Base-by-base conservation (phyloP, 2,329 filamentous ascomycete species). In the Sarocladium brachiariae region DNA sequence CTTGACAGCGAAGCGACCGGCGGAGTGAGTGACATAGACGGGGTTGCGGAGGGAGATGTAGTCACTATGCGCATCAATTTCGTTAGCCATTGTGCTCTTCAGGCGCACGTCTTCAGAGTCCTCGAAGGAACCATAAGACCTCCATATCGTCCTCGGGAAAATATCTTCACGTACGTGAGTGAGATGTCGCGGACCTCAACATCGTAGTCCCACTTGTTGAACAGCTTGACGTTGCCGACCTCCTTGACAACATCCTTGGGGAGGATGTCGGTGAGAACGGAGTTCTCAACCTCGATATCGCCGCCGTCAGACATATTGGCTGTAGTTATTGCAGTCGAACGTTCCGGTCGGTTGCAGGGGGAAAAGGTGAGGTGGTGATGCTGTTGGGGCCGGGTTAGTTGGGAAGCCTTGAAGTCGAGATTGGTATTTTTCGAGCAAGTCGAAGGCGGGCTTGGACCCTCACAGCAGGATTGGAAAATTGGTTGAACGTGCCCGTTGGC, bases 171-270 rank as follows among this genome's bases (percentile, higher is more conserved):
- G 64, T 95, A 99, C 93, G 92, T 97, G 80, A 99, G 83, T 68
- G 93, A 99, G 79, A 99, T 97, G 74, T 99, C 93, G 75, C 92
- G 86, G 77, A 99, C 93, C 83, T 99, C 93, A 70, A 99, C 92
- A 85, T 97, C 93, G 78, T 97, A 99, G 77, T 77, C 76, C 77
- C 91, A 96, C 78, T 95, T 95, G 86, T 93, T 95, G 84, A 96
- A 95, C 67, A 96, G 83, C 86, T 95, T 95, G 74, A 93, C 81
- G 77, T 81, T 86, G 75, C 90, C 91, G 76, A 93, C 84, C 78
- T 95, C 89, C 67, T 84, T 80, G 68, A 83, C 79, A 70, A 95
- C 86, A 63, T 96, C 90, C 85, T 95, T 96, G 76, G 92, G 90
- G 63, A 96, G 87, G 72, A 90, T 83, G 70, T 82, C 76, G 77